Evolutionary conservation across 257 asterid genomes (phyloP).

Genomic region (Solanum chiquidenum): DNA sequence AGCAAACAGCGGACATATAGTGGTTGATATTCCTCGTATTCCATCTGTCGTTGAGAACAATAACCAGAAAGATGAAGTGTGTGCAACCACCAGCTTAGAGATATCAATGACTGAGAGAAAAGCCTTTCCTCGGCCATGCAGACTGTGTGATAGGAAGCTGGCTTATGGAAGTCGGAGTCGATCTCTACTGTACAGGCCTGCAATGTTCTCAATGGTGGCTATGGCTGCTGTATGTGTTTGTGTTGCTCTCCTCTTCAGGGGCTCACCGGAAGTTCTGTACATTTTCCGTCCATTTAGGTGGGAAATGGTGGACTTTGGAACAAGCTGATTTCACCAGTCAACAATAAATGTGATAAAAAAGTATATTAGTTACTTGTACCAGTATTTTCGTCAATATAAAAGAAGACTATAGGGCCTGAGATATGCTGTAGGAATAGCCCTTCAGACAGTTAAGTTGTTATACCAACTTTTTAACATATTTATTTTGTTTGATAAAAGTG

Average conservation of each 20-base stretch:
- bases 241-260: conserved; percentile 68
- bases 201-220: conserved; percentile 68
- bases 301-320: conserved; percentile 76
- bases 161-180: conserved; percentile 24
- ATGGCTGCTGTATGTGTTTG: conserved; percentile 82
- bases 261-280: conserved; percentile 51
- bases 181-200: conserved; percentile 50
- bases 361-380: conserved; percentile 1
- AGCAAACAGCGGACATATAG: conserved; percentile 32
- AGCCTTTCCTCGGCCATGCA: conserved; percentile 24
- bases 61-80: conserved; percentile 32
- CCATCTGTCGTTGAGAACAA: conserved; percentile 12
- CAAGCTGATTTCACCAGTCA: conserved; percentile 23
- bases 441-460: conserved; percentile 3
- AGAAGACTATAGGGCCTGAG: conserved; percentile 15
- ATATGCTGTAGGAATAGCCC: conserved; percentile 12
- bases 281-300: conserved; percentile 69
- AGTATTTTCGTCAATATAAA: conserved; percentile 13
- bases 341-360: not conserved
- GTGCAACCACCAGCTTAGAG: conserved; percentile 27
- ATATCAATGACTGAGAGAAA: conserved; percentile 10
- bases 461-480: conserved; percentile 6
- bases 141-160: conserved; percentile 32
- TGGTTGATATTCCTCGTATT: conserved; percentile 35
- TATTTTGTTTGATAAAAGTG: conserved; percentile 3